Evolutionary conservation across 2,329 filamentous ascomycete genomes (phyloP).

Genomic region (Penicillium psychrosexuale): DNA sequence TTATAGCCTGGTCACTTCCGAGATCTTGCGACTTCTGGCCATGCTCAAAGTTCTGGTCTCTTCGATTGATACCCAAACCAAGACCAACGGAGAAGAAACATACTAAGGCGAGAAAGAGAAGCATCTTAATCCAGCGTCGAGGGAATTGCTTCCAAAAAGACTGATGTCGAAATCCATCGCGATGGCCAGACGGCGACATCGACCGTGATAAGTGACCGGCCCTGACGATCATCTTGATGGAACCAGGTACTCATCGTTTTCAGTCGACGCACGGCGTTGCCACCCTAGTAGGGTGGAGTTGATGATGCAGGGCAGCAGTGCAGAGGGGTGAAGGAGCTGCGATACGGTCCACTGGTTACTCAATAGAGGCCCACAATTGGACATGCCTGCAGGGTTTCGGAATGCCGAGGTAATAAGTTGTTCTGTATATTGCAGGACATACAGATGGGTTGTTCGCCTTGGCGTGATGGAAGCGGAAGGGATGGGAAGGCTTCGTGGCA

Average conservation of each 20-base stretch:
- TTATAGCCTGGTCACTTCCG: not conserved
- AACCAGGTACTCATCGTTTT: slow-evolving; percentile 24
- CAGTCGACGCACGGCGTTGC: slow-evolving; percentile 21
- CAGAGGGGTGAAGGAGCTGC: slow-evolving; percentile 15
- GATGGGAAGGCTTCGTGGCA: slow-evolving; percentile 4
- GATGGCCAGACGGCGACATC: slow-evolving; percentile 15
- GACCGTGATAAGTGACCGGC: slow-evolving; percentile 23
- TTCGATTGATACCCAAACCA: slow-evolving; percentile 9
- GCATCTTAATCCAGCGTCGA: slow-evolving; percentile 25
- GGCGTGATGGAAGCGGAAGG: slow-evolving; percentile 13
- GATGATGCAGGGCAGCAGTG: slow-evolving; percentile 12
- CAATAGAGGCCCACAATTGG: slow-evolving; percentile 7
- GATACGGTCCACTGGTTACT: slow-evolving; percentile 15
- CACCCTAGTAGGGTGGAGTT: slow-evolving; percentile 19
- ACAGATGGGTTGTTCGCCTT: not conserved
- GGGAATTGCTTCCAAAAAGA: slow-evolving; percentile 16
- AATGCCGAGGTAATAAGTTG: slow-evolving; percentile 12
- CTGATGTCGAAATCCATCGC: slow-evolving; percentile 17
- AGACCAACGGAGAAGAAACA: slow-evolving; percentile 19
- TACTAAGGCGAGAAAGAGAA: slow-evolving; percentile 17
- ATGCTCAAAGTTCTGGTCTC: slow-evolving; percentile 7
- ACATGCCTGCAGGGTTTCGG: slow-evolving; percentile 19
- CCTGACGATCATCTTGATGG: slow-evolving; percentile 22
- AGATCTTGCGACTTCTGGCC: slow-evolving; percentile 7
- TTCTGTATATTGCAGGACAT: not conserved